Conservation (phyloP, 306 rosid species). For the Biancaea sappan region DNA sequence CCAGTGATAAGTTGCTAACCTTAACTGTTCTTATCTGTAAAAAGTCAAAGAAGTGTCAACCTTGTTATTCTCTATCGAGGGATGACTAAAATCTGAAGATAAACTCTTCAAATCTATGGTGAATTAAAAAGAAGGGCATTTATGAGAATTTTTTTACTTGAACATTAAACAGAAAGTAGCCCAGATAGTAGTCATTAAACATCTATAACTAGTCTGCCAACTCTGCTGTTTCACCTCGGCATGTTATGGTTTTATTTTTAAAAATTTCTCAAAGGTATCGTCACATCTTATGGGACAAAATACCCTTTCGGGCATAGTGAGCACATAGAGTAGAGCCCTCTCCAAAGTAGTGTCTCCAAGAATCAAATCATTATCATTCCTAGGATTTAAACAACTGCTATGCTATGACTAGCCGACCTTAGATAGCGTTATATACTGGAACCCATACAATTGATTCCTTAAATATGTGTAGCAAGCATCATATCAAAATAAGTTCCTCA, state of each 20-base stretch:
- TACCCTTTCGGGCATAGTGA: too few relatives aligned
- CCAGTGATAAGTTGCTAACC: conserved; percentile 68
- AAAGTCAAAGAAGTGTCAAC: conserved; percentile 27
- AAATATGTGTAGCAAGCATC: neutral
- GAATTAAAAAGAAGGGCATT: neutral
- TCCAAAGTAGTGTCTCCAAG: too few relatives aligned
- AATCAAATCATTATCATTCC: too few relatives aligned
- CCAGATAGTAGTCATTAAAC: conserved; percentile 2
- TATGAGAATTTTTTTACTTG: neutral
- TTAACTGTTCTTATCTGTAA: conserved; percentile 67
- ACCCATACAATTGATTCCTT: neutral
- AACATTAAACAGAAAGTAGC: neutral
- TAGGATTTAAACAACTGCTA: too few relatives aligned
- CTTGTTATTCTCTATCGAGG: neutral
- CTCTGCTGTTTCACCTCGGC: neutral
- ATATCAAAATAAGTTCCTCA: conserved; percentile 39
- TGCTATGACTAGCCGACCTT: too few relatives aligned
- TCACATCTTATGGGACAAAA: too few relatives aligned
- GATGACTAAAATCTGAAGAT: neutral
- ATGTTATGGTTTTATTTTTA: neutral
- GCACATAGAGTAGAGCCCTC: too few relatives aligned
- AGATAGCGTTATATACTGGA: too few relatives aligned
- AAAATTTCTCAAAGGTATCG: too few relatives aligned
- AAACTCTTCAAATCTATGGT: neutral
- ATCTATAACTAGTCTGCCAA: conserved; percentile 7